Conservation (phyloP, 345 rosid species). For the Eucalyptus polyanthemos region DNA sequence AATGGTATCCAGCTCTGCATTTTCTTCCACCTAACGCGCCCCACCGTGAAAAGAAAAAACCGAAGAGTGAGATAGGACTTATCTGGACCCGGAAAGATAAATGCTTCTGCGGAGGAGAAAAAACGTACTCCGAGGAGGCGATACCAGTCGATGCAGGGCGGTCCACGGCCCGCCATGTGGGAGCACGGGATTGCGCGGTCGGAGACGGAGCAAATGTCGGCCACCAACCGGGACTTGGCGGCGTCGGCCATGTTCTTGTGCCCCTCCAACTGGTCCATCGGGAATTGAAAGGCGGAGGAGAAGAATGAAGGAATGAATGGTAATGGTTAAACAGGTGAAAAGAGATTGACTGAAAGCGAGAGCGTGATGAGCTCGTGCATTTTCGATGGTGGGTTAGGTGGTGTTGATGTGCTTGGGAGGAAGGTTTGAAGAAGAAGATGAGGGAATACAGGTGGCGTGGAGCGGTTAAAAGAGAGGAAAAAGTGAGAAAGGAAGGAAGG, state of each 20-base stretch:
- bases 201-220: neutral
- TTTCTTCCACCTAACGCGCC: slow-evolving; percentile 60
- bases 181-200: neutral
- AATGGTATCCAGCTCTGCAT: slow-evolving; percentile 42
- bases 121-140: neutral
- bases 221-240: neutral
- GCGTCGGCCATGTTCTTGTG: neutral
- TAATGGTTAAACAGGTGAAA: neutral
- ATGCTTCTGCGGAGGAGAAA: neutral
- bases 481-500: neutral
- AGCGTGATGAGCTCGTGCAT: neutral
- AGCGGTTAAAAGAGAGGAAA: neutral
- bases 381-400: neutral
- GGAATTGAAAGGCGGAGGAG: neutral
- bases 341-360: neutral
- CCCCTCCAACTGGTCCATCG: neutral
- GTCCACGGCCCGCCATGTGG: neutral
- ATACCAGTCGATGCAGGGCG: neutral
- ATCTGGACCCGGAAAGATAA: neutral
- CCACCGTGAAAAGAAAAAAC: neutral
- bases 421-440: neutral
- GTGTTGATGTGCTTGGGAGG: neutral
- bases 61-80: neutral
- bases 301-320: neutral
- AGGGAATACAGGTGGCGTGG: neutral